Conservation (phyloP, 2,329 filamentous ascomycete species). For the Claviceps sp. region DNA sequence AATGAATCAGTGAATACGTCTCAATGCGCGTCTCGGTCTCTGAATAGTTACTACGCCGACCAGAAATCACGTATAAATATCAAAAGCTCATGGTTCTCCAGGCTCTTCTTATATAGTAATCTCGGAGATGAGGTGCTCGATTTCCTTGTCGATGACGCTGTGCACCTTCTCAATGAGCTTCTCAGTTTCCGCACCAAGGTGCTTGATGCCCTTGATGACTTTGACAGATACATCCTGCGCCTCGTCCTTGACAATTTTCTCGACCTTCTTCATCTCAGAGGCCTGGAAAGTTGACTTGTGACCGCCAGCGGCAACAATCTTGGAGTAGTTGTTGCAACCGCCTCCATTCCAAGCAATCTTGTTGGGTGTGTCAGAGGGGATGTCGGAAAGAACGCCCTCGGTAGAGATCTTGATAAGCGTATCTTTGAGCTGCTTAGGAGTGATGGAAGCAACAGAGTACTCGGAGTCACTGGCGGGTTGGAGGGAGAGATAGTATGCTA, state of each 20-base stretch:
- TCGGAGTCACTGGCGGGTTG: constrained; percentile 83
- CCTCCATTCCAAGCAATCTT: constrained; percentile 98
- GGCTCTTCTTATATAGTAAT: constrained; percentile 23
- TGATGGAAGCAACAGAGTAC: constrained; percentile 79
- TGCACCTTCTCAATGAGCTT: constrained; percentile 52
- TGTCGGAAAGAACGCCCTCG: constrained; percentile 60
- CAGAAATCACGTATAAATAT: not conserved
- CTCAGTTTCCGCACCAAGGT: constrained; percentile 42
- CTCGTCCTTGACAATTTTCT: constrained; percentile 46
- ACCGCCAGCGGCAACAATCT: constrained; percentile 62
- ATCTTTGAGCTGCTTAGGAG: constrained; percentile 86
- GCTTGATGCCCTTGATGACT: constrained; percentile 39
- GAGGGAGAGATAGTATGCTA: constrained; percentile 96
- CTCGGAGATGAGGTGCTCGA: constrained; percentile 46
- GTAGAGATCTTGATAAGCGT: constrained; percentile 77
- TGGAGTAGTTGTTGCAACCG: constrained; percentile 79
- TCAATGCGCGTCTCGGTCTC: constrained; percentile 12
- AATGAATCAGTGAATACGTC: constrained; percentile 2
- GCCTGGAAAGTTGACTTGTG: constrained; percentile 44
- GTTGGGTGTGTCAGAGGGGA: constrained; percentile 81
- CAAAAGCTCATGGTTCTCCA: not conserved
- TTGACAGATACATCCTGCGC: constrained; percentile 45
- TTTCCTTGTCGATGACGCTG: constrained; percentile 46
- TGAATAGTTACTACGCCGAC: constrained; percentile 9
- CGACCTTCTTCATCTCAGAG: constrained; percentile 42